A percentile compares a stretch with the other conserved stretches of the same genome.
Conservation (phyloP, 352 stramenopile species). For the Pythium biforme region DNA sequence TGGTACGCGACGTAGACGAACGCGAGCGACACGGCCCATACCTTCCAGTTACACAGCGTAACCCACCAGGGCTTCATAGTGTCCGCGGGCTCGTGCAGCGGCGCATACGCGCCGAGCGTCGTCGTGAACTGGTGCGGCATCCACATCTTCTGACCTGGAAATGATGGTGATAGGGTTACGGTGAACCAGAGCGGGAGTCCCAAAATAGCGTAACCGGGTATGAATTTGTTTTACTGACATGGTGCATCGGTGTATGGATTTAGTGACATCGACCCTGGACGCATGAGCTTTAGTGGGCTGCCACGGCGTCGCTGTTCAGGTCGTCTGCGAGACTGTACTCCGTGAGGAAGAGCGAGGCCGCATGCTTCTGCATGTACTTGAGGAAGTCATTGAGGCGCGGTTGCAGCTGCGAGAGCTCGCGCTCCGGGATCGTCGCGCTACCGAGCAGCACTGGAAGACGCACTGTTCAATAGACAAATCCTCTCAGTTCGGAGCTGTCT, state of each 20-base stretch:
- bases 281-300: slow-evolving; percentile 9
- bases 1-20: slow-evolving; percentile 88
- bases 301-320: slow-evolving; percentile 41
- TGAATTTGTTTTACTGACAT: slow-evolving; percentile 6
- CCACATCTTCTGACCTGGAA: slow-evolving; percentile 13
- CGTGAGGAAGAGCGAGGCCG: slow-evolving; percentile 59
- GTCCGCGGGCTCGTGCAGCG: slow-evolving; percentile 4
- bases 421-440: slow-evolving; percentile 52
- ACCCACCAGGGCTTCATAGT: slow-evolving; percentile 27
- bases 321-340: slow-evolving; percentile 63
- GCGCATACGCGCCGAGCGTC: background rate
- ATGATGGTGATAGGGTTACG: background rate
- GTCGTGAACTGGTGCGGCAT: background rate
- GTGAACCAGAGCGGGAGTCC: background rate
- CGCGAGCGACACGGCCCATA: slow-evolving; percentile 32
- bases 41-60: slow-evolving; percentile 22
- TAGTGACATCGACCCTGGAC: slow-evolving; percentile 14
- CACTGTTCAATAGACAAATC: slow-evolving; percentile 36
- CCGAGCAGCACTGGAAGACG: slow-evolving; percentile 76
- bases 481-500: no score
- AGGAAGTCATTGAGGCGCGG: slow-evolving; percentile 80
- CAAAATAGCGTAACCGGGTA: background rate
- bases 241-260: background rate
- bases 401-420: slow-evolving; percentile 64
- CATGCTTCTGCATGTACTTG: slow-evolving; percentile 82